Percentiles rank a stretch among this genome's conserved stretches.
These are phyloP conservation scores for Iodosphaeria phyllophila DNA, from an alignment of 2,329 filamentous ascomycete species.

Conservation along the genomic window DNA sequence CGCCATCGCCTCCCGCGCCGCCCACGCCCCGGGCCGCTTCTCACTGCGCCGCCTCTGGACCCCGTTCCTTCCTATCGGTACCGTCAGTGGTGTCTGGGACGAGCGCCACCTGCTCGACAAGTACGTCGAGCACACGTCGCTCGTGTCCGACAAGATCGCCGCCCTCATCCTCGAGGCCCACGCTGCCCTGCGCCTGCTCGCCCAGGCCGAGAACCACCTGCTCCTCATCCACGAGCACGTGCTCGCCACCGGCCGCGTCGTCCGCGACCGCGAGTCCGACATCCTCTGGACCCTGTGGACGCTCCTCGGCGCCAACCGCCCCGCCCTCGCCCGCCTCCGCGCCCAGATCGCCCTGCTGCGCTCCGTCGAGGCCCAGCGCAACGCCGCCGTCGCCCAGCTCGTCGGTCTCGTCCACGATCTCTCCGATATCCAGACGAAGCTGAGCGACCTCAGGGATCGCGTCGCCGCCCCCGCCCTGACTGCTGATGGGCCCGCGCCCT, in stretches of 20 bases:
- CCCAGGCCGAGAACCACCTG: conserved; percentile 50
- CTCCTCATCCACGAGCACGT: conserved; percentile 51
- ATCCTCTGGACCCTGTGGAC: conserved; percentile 57
- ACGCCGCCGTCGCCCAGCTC: conserved; percentile 49
- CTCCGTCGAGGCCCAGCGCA: conserved; percentile 47
- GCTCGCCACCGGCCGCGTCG: conserved; percentile 39
- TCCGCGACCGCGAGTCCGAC: conserved; percentile 41
- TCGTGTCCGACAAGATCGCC: conserved; percentile 51
- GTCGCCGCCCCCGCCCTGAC: conserved; percentile 48
- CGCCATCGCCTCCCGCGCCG: conserved; percentile 16
- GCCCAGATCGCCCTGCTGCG: conserved; percentile 44
- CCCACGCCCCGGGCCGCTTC: too few relatives aligned
- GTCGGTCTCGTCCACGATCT: conserved; percentile 51
- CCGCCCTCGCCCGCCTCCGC: conserved; percentile 39
- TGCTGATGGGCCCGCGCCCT: conserved; percentile 24
- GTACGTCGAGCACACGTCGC: conserved; percentile 53
- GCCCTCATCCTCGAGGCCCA: conserved; percentile 52
- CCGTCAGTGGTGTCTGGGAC: conserved; percentile 35
- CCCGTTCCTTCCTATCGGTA: conserved; percentile 47
- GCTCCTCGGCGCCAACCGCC: conserved; percentile 49
- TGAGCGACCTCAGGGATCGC: conserved; percentile 53
- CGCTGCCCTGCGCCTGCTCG: conserved; percentile 44
- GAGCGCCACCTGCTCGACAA: conserved; percentile 49
- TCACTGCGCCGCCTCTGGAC: too few relatives aligned
- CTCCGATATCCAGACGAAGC: conserved; percentile 49